These are phyloP conservation scores for Achaetomium macrosporum DNA, from an alignment of 2,329 filamentous ascomycete species.

Conservation along the genomic window DNA sequence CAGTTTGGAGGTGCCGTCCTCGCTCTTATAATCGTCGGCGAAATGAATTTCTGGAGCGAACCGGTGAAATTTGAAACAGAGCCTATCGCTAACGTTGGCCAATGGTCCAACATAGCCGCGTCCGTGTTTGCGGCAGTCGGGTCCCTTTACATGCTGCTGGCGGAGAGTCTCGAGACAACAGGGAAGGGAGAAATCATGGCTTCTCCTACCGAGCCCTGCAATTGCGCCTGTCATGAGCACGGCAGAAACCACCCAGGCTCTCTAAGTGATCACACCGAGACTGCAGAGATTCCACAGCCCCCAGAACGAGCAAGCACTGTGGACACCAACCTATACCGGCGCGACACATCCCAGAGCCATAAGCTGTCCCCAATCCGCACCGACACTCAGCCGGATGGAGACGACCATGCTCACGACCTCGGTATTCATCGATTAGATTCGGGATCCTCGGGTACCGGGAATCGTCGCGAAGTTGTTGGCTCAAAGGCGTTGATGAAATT, in stretches of 20 bases:
- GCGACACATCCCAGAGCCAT: background rate
- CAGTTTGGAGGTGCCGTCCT: constrained; percentile 51
- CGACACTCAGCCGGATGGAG: background rate
- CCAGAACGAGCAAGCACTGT: background rate
- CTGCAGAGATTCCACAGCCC: background rate
- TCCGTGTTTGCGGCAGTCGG: constrained; percentile 53
- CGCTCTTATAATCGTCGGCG: constrained; percentile 55
- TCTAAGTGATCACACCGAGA: background rate
- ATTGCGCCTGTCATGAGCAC: constrained; percentile 20
- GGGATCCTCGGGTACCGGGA: background rate
- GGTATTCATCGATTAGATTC: constrained; percentile 9
- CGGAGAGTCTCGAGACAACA: constrained; percentile 28
- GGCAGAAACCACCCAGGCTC: background rate
- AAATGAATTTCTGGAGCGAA: constrained; percentile 56
- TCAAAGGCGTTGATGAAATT: constrained; percentile 37
- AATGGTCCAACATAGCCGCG: constrained; percentile 56
- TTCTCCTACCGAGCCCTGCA: constrained; percentile 19
- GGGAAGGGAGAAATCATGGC: constrained; percentile 9
- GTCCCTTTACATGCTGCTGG: constrained; percentile 50
- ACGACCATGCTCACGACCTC: background rate
- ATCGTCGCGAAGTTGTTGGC: constrained; percentile 35
- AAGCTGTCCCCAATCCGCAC: background rate
- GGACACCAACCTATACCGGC: background rate
- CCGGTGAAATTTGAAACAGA: constrained; percentile 56
- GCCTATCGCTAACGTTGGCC: constrained; percentile 54